phyloP scores from a whole-genome alignment of 2,329 filamentous ascomycete genomes.

The Penicillium olsonii region DNA sequence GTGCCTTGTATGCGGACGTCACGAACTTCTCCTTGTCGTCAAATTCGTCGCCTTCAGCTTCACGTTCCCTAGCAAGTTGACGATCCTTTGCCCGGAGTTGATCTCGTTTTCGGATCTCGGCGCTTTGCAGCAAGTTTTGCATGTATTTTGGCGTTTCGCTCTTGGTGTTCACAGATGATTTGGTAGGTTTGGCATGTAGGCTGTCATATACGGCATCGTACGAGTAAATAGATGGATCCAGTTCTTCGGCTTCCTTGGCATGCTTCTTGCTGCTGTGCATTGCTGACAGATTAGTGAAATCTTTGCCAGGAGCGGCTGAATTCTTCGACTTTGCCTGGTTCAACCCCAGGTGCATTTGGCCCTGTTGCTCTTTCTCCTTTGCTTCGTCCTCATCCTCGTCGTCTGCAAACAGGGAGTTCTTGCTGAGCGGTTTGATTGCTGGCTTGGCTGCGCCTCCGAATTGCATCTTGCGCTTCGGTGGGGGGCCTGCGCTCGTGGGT shows the following conservation, averaged over 20 bases:
- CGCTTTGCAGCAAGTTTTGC: constrained; percentile 59
- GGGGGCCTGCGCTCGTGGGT: constrained; percentile 21
- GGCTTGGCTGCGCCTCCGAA: constrained; percentile 27
- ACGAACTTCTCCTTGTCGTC: constrained; percentile 69
- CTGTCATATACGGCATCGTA: constrained; percentile 54
- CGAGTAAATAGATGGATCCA: constrained; percentile 52
- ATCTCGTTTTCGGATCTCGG: constrained; percentile 64
- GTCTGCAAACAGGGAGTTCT: constrained; percentile 40
- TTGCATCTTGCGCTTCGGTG: constrained; percentile 39
- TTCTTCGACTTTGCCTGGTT: constrained; percentile 25
- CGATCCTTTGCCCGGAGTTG: constrained; percentile 64
- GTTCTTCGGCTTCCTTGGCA: constrained; percentile 43
- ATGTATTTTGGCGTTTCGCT: constrained; percentile 59
- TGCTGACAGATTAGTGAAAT: constrained; percentile 50
- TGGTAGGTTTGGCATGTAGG: constrained; percentile 43
- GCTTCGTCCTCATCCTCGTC: constrained; percentile 36
- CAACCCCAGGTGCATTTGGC: constrained; percentile 24
- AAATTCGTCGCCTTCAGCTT: constrained; percentile 67
- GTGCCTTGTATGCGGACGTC: constrained; percentile 64
- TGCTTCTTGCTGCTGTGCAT: constrained; percentile 49
- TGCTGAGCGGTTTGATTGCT: constrained; percentile 34
- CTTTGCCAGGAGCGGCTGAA: constrained; percentile 19
- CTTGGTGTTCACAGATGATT: constrained; percentile 20
- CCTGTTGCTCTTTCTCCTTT: constrained; percentile 17
- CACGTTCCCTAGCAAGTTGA: constrained; percentile 60